Conservation (phyloP, 1,284 basidiomycete genomes). For the Meripilus lineatus region DNA sequence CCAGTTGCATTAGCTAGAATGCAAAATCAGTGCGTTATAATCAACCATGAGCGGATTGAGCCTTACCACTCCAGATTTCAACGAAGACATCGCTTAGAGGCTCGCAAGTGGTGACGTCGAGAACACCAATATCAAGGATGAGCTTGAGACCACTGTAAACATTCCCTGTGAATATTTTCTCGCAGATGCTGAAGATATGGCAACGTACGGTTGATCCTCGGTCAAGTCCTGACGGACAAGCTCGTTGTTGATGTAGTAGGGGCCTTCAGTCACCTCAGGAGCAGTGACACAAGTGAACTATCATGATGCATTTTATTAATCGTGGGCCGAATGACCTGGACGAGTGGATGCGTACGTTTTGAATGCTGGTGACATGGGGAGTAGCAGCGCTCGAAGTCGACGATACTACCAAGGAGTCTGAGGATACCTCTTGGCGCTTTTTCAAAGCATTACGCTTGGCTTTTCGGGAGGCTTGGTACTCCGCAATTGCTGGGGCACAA, state of each 20-base stretch:
- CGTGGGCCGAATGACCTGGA: not conserved
- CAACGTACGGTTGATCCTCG: conserved; percentile 14
- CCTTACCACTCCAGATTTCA: conserved; percentile 57
- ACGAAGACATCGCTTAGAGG: conserved; percentile 65
- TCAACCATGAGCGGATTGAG: not conserved
- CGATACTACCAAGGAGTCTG: too few species aligned
- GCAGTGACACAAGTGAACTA: conserved; percentile 15
- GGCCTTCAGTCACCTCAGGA: conserved; percentile 16
- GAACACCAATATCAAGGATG: conserved; percentile 64
- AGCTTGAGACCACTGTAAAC: conserved; percentile 41
- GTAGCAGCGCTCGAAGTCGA: too few species aligned
- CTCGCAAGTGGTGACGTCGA: conserved; percentile 70
- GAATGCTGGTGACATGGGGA: not conserved
- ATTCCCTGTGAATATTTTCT: not conserved
- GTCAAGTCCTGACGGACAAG: conserved; percentile 14
- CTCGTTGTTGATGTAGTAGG: conserved; percentile 20
- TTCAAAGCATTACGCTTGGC: too few species aligned
- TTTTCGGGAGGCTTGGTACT: not conserved
- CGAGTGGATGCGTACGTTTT: not conserved
- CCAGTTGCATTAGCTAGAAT: conserved; percentile 50
- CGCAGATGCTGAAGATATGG: not conserved
- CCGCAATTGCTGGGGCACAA: not conserved
- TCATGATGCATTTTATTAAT: not conserved
- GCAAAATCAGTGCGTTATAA: too few species aligned
- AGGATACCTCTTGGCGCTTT: too few species aligned